Percentiles rank a stretch among this genome's conserved stretches.
These are phyloP conservation scores for Athelia psychrophila DNA, from an alignment of 1,284 basidiomycete genomes.

Conservation along the genomic window DNA sequence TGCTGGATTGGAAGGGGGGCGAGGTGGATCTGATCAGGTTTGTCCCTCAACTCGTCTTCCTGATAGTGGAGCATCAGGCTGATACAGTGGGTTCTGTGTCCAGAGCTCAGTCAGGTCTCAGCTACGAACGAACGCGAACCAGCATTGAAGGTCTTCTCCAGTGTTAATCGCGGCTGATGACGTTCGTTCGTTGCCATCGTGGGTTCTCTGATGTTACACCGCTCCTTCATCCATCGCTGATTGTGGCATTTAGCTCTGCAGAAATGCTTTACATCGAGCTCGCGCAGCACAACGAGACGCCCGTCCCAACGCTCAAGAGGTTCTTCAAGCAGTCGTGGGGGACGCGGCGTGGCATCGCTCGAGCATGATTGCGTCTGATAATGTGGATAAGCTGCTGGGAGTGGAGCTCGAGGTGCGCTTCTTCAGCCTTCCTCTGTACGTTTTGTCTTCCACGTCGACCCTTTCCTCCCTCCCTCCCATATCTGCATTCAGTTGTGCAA, in stretches of 20 bases:
- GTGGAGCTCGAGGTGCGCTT: constrained; percentile 85
- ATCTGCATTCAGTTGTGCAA: constrained; percentile 1
- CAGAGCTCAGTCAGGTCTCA: too few relatives aligned
- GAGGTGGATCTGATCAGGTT: constrained; percentile 25
- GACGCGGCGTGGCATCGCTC: constrained; percentile 81
- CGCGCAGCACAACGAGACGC: constrained; percentile 58
- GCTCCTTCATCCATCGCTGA: background rate
- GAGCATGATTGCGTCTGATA: constrained; percentile 88
- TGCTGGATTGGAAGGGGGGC: constrained; percentile 44
- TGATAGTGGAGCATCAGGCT: too few relatives aligned
- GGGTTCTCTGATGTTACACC: too few relatives aligned
- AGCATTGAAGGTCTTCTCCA: too few relatives aligned
- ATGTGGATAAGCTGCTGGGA: constrained; percentile 83
- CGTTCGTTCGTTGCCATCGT: too few relatives aligned
- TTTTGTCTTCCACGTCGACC: constrained; percentile 5
- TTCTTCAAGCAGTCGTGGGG: constrained; percentile 74
- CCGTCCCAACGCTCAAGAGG: constrained; percentile 59
- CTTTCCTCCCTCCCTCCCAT: too few relatives aligned
- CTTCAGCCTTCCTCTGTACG: too few relatives aligned
- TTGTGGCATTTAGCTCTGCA: too few relatives aligned
- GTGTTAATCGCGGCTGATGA: too few relatives aligned
- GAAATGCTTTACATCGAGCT: constrained; percentile 75
- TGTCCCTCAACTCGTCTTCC: too few relatives aligned
- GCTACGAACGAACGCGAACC: too few relatives aligned
- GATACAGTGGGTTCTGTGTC: too few relatives aligned